Evolutionary conservation across 345 rosid genomes (phyloP), one percentile per base, ranked within the genome.

Genomic region (Excoecaria agallocha): DNA sequence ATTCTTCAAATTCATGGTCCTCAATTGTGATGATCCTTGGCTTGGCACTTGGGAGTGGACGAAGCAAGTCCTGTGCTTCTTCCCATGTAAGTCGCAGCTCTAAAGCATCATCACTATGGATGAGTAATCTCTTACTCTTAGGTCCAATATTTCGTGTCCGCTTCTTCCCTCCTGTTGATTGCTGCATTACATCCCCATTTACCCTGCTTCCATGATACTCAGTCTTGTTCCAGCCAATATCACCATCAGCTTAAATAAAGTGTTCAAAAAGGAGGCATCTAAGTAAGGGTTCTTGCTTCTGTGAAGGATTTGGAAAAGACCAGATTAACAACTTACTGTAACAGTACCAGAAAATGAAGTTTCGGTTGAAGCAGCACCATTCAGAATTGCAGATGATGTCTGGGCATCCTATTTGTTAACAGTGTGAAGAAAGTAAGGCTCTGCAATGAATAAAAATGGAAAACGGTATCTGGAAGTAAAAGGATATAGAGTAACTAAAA

Each of bases 21-120:
- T 92, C 98, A 56, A 92, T 83, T 35, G 88, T 77, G 56, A 87
- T 84, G 38, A 89, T 72, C 76, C 66, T 85, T 71, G 94, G 88
- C 69, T 74, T 86, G 72, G 77, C 85, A 83, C 69, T 77, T 58
- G 94, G 92, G 43, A 94, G 82, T 66, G 97, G 96, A 70, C 93
- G 92, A 83, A 94, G 86, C 86, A 94, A 78, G 58, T 89, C 94
- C 71, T 94, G 94, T 73, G 98, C 88, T 89, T 94, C 97, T 71
- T 92, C 91, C 97, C 97, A 94, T 41, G 93, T 94, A 60, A 92
- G 78, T 79, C 89, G 86, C 63, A 92, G 84, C 85, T 88, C 96
- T 86, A 86, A 71, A 60, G 88, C 86, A 54, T 92, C 98, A 74
- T 87, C 93, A 75, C 84, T 81, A 71, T 86, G 87, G 85, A 86